Percentiles rank a stretch among this genome's conserved stretches.
phyloP scores from a whole-genome alignment of 139 green algal genomes.

The Coelastrella sp. region DNA sequence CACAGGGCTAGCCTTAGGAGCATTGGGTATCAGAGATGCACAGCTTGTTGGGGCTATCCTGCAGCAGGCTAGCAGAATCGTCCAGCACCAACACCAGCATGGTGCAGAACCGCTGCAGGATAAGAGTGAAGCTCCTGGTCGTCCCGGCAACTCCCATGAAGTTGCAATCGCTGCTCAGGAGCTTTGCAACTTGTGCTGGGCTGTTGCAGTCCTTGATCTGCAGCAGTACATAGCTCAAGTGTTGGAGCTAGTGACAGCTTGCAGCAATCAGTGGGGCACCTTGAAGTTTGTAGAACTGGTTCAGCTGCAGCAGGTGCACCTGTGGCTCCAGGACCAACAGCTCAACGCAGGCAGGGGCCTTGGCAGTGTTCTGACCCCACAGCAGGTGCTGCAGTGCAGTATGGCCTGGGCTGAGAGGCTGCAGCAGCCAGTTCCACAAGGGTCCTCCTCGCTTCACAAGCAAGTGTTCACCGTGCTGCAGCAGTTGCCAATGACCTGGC shows the following conservation, averaged over 20 bases:
- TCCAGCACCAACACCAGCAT: too few species aligned
- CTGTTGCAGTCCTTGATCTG: constrained; percentile 15
- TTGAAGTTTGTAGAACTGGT: not conserved
- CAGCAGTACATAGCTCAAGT: not conserved
- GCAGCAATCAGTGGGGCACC: not conserved
- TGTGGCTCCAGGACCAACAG: constrained; percentile 38
- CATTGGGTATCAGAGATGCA: not conserved
- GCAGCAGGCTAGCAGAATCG: not conserved
- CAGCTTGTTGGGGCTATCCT: not conserved
- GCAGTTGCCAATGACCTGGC: not conserved
- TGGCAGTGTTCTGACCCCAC: not conserved
- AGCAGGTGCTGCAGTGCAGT: constrained; percentile 24
- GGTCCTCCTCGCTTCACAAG: not conserved
- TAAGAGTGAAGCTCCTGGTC: not conserved
- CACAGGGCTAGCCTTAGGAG: not conserved
- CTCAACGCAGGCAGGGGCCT: not conserved
- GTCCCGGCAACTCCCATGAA: not conserved
- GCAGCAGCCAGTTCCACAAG: not conserved
- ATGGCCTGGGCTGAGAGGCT: not conserved
- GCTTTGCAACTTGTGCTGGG: constrained; percentile 1
- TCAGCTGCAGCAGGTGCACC: constrained; percentile 32
- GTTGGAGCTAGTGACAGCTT: not conserved
- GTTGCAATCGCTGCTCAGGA: not conserved
- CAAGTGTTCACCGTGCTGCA: not conserved
- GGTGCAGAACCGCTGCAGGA: too few species aligned